Percentiles rank a stretch among this genome's conserved stretches.
phyloP scores from a whole-genome alignment of 805 yeast genomes.

The Dipodascus geniculatus region DNA sequence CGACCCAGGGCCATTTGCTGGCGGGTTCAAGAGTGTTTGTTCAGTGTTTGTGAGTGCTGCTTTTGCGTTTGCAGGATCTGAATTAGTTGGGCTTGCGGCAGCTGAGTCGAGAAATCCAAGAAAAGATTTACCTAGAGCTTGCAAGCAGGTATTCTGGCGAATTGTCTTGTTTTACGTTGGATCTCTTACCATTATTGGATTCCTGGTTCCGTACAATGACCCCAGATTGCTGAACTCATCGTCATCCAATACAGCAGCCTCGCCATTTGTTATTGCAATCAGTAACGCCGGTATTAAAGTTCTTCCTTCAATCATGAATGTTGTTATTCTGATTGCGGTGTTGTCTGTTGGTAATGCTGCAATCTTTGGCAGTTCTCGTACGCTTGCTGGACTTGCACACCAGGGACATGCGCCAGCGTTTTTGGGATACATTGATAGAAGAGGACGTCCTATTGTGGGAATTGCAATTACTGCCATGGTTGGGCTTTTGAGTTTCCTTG shows the following conservation, averaged over 20 bases:
- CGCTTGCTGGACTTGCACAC: conserved; percentile 52
- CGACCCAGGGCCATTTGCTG: conserved; percentile 55
- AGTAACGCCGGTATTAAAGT: conserved; percentile 50
- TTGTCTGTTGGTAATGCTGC: conserved; percentile 62
- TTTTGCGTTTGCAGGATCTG: conserved; percentile 55
- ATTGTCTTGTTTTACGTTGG: conserved; percentile 51
- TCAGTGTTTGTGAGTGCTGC: conserved; percentile 59
- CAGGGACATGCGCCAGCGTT: conserved; percentile 49
- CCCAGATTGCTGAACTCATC: conserved; percentile 33
- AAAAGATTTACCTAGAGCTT: conserved; percentile 49
- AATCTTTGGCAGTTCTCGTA: conserved; percentile 56
- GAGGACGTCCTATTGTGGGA: conserved; percentile 62
- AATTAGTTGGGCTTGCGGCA: conserved; percentile 54
- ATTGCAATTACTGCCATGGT: conserved; percentile 31
- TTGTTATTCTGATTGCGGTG: conserved; percentile 55
- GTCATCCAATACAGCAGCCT: not conserved
- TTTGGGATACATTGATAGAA: conserved; percentile 53
- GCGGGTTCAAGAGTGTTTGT: conserved; percentile 51
- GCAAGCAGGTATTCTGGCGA: conserved; percentile 68
- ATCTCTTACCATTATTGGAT: conserved; percentile 40
- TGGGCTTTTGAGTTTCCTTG: conserved; percentile 43
- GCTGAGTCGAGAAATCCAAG: conserved; percentile 59
- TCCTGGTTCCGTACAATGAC: conserved; percentile 50
- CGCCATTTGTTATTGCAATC: conserved; percentile 31
- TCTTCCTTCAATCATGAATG: conserved; percentile 60